Conservation (phyloP, 139 green algal species). For the Chlorella ohadii region DNA sequence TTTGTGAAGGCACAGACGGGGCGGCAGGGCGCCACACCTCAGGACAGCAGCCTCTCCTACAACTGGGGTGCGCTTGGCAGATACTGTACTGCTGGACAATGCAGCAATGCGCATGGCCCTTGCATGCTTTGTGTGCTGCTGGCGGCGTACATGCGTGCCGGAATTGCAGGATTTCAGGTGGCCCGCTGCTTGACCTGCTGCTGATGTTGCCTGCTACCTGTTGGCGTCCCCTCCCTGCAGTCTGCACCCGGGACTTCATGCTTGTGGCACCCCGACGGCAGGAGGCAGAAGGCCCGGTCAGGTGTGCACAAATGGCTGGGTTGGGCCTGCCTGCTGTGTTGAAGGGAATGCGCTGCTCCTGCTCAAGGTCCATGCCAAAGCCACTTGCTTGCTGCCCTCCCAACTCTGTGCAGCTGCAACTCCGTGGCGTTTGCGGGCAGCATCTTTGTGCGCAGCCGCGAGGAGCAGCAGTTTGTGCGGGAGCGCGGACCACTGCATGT, state of each 20-base stretch:
- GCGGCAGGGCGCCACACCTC: neutral
- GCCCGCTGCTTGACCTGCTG: neutral
- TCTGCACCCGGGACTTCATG: constrained; percentile 55
- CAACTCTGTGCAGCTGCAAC: constrained; percentile 57
- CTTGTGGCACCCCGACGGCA: constrained; percentile 56
- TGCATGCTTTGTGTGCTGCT: neutral
- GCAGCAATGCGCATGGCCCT: too few relatives aligned
- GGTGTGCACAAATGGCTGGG: neutral
- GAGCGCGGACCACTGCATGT: constrained; percentile 55
- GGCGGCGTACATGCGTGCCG: neutral
- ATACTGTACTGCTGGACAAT: neutral
- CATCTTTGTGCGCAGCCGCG: constrained; percentile 68
- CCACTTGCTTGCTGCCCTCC: neutral
- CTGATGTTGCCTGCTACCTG: neutral
- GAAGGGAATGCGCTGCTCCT: neutral
- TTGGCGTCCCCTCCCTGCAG: neutral
- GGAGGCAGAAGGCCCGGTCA: constrained; percentile 55
- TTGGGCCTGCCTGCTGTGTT: neutral
- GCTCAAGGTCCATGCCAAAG: neutral
- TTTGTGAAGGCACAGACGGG: constrained; percentile 5
- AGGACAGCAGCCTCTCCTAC: constrained; percentile 30
- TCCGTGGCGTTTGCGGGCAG: constrained; percentile 82
- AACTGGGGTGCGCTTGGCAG: constrained; percentile 7
- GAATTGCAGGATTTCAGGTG: too few relatives aligned
- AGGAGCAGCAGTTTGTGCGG: constrained; percentile 66